Evolutionary conservation across 1,139 yeast species (phyloP), one percentile per base, ranked within the genome.

Genomic region (Candida pseudoviswanathii): DNA sequence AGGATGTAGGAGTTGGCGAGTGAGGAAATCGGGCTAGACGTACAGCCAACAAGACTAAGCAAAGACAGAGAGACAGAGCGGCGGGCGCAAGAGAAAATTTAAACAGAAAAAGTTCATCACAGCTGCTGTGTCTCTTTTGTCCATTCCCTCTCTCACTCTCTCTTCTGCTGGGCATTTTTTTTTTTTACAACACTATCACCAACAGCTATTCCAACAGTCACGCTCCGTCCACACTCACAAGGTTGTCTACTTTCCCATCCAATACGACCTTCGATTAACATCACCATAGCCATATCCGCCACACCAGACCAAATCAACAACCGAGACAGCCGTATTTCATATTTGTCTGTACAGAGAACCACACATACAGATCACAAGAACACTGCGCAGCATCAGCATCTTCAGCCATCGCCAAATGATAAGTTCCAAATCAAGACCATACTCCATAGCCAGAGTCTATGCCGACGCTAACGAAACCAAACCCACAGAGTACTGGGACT

Each of bases 401-500:
- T 2, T 29, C 9, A 29, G 31, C 9, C 9, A 29, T 29, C 9
- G 6, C 32, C 33, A 21, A 25, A 49, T 38, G 46, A 68, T 68
- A 71, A 67, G 71, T 53, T 61, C 68, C 47, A 43, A 43, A 36
- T 25, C 52, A 39, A 63, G 68, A 52, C 75, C 77, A 9, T 81
- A 81, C 62, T 89, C 96, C 21, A 85, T 87, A 46, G 84, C 97
- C n/a, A 76, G 90, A 56, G 96, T 91, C 31, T 94, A 91, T 64
- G 86, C 96, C 27, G 91, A 92, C 67, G 96, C 84, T 54, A 91
- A 91, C 67, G 83, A 81, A 58, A 76, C 75, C 52, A 84, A 89
- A 67, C 96, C 96, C 46, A 77, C 81, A 52, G 89, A 88, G 56
- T 94, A 94, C 73, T 94, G 98, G 97, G 98, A 94, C 71, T 94